phyloP scores from a whole-genome alignment of 1,284 basidiomycete genomes.

The Pascua sp. region DNA sequence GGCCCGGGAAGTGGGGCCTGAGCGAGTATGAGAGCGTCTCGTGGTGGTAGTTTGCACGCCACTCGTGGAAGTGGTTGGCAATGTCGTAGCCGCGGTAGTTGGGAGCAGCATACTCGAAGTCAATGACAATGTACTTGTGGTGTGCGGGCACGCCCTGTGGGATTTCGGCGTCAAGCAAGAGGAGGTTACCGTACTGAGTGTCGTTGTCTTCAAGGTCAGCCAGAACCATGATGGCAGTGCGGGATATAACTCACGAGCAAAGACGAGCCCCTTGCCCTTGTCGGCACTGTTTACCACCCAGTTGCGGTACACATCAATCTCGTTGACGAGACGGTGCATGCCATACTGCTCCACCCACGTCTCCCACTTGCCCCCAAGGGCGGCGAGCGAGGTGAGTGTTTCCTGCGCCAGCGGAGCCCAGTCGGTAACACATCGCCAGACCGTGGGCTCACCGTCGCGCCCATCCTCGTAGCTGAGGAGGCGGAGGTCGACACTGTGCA shows the following conservation, averaged over 20 bases:
- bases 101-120: slow-evolving; percentile 88
- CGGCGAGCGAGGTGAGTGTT: slow-evolving; percentile 26
- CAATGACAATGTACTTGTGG: slow-evolving; percentile 81
- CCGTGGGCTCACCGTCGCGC: slow-evolving; percentile 55
- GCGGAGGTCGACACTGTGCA: slow-evolving; percentile 81
- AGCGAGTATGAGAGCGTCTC: slow-evolving; percentile 65
- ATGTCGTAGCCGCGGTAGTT: slow-evolving; percentile 90
- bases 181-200: slow-evolving; percentile 87
- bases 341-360: slow-evolving; percentile 42
- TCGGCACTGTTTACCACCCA: slow-evolving; percentile 38
- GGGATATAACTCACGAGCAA: slow-evolving; percentile 39
- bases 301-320: slow-evolving; percentile 42
- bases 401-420: slow-evolving; percentile 53
- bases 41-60: slow-evolving; percentile 83
- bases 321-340: slow-evolving; percentile 36
- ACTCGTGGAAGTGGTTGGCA: slow-evolving; percentile 93
- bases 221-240: neutral
- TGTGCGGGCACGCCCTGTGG: slow-evolving; percentile 52
- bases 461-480: slow-evolving; percentile 57
- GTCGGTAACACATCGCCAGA: slow-evolving; percentile 62
- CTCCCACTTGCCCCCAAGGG: slow-evolving; percentile 36
- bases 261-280: slow-evolving; percentile 44
- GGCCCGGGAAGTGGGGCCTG: slow-evolving; percentile 66
- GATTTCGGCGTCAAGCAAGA: slow-evolving; percentile 60
- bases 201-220: slow-evolving; percentile 68